phyloP scores from a whole-genome alignment of 192 early-diverging fungal genomes.

The Mortierella alpina region DNA sequence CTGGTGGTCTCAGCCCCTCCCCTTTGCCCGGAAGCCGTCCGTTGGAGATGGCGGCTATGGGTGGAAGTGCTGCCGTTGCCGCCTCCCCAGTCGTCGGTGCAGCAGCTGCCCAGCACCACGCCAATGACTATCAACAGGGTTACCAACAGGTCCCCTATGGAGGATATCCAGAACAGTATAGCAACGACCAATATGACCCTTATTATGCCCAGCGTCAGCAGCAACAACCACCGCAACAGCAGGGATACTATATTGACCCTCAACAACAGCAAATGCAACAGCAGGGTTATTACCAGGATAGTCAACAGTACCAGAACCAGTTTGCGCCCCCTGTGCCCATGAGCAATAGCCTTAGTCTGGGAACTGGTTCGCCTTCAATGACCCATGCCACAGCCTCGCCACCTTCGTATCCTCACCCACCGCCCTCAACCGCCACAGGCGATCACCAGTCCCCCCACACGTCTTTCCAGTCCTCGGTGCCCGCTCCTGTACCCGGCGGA shows the following conservation, averaged over 20 bases:
- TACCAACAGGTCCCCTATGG: slow-evolving; percentile 23
- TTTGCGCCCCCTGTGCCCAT: slow-evolving; percentile 6
- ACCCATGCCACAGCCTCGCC: slow-evolving; percentile 12
- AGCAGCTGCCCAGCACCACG: not conserved
- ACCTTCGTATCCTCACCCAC: slow-evolving; percentile 20
- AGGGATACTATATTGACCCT: slow-evolving; percentile 6
- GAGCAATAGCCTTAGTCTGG: not conserved
- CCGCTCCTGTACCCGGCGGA: not conserved
- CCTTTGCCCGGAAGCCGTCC: slow-evolving; percentile 7
- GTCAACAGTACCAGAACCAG: slow-evolving; percentile 14
- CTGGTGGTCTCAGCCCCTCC: not conserved
- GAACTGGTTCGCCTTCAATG: slow-evolving; percentile 23
- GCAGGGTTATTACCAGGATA: slow-evolving; percentile 5
- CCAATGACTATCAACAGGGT: slow-evolving; percentile 22
- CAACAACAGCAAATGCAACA: slow-evolving; percentile 17
- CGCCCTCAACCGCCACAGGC: slow-evolving; percentile 10
- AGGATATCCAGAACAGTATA: slow-evolving; percentile 17
- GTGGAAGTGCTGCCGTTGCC: not conserved
- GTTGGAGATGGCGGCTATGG: slow-evolving; percentile 25
- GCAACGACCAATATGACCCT: slow-evolving; percentile 29
- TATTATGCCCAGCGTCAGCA: slow-evolving; percentile 25
- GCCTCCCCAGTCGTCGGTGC: not conserved
- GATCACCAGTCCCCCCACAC: slow-evolving; percentile 18
- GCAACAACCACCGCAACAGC: not conserved
- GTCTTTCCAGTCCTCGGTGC: not conserved